phyloP scores from a whole-genome alignment of 202 grass and related monocot genomes.

The Schoenoplectus tabernaemontani region DNA sequence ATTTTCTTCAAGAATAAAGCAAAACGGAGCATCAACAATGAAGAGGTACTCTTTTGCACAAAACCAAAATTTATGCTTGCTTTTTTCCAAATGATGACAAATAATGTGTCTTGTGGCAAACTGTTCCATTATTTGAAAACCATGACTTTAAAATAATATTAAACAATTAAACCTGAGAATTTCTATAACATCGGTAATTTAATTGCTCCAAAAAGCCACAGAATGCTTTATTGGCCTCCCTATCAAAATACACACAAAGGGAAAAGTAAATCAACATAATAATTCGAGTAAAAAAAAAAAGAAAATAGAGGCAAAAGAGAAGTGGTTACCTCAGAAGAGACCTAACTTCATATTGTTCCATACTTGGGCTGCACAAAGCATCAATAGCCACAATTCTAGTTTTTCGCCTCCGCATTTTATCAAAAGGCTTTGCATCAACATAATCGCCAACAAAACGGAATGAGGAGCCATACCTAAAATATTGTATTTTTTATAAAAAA shows the following conservation, averaged over 20 bases:
- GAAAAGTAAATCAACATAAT: neutral
- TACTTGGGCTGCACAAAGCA: slow-evolving; percentile 58
- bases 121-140: neutral
- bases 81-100: neutral
- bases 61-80: neutral
- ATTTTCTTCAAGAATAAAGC: neutral
- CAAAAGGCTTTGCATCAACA: slow-evolving; percentile 62
- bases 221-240: slow-evolving; percentile 88
- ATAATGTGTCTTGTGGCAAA: neutral
- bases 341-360: slow-evolving; percentile 51
- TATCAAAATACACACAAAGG: slow-evolving; percentile 10
- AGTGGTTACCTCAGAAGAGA: slow-evolving; percentile 54
- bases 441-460: slow-evolving; percentile 74
- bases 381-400: slow-evolving; percentile 83
- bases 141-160: neutral
- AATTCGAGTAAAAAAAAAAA: neutral
- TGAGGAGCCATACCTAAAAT: slow-evolving; percentile 64
- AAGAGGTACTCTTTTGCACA: neutral
- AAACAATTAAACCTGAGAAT: slow-evolving; percentile 39
- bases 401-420: slow-evolving; percentile 53
- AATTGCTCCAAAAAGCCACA: slow-evolving; percentile 62
- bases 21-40: neutral
- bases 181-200: slow-evolving; percentile 36
- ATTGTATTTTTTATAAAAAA: neutral
- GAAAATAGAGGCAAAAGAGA: neutral